Base-by-base conservation (phyloP, 805 yeast genomes). In the Pichia pseudocactophila region DNA sequence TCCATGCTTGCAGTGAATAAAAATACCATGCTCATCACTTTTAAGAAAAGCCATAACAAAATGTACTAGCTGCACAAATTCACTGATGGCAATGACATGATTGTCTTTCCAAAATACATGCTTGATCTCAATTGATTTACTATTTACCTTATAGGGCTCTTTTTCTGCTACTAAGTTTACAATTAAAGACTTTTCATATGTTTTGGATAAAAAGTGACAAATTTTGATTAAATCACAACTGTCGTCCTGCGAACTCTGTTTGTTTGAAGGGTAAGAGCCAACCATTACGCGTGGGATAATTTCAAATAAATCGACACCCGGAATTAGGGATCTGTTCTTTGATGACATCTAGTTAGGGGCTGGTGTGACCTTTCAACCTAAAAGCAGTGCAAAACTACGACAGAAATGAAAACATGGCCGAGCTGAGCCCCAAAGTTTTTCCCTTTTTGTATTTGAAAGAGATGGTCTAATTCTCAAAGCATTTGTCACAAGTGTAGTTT, bases 1-100 rank as follows among this genome's bases (percentile, higher is more conserved):
- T 0, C 97, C 97, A 49, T 85, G 84, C 54, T 82, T 79, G 57
- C 97, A 90, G 57, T 90, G 97, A 7, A 90, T 59, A 0, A 84
- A 88, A 2, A 82, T 78, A 6, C 49, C 55, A 17, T 48, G 38
- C 42, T 72, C 69, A 0, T 62, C 51, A 17, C 58, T 50, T 1
- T 48, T 36, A 20, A 82, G 53, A 48, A 61, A 80, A 0, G 47
- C 49, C 34, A 68, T 60, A 7, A 88, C 71, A 1, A 68, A 70
- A 13, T 58, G 55, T 0, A 78, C 65, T 4, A 72, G 55, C 2
- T 55, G 50, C 4, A 73, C 56, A 9, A 89, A 53, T n/a, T 71
- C 51, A 1, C 58, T 45, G 37, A 89, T 70, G 2, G 86, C 73
- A 0, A 95, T 85, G 0, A 92, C 78, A 38, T 73, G 71, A 57